Percentiles rank a stretch among this genome's conserved stretches.
Conservation (phyloP, 306 rosid species). For the Sesbania bispinosa region DNA sequence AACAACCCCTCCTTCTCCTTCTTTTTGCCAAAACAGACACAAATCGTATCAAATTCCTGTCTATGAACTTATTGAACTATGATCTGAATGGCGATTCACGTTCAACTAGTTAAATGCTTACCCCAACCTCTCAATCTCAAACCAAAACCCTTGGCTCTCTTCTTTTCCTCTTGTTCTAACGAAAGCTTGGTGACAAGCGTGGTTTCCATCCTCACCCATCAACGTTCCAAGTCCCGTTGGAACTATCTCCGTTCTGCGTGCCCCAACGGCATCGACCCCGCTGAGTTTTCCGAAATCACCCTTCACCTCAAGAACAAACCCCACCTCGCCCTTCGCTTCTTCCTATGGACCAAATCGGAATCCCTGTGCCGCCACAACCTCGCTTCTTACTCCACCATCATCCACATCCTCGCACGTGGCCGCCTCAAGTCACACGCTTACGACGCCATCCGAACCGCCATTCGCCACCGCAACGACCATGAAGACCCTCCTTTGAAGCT, state of each 20-base stretch:
- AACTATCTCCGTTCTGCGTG: constrained; percentile 45
- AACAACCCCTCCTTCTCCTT: no score
- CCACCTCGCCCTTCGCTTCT: constrained; percentile 71
- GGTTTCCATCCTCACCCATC: constrained; percentile 58
- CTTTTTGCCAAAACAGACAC: no score
- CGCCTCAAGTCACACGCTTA: constrained; percentile 61
- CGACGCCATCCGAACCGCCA: constrained; percentile 38
- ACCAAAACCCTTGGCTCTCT: background rate
- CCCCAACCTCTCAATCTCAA: constrained; percentile 6
- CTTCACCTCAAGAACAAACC: constrained; percentile 59
- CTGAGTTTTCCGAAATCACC: constrained; percentile 54
- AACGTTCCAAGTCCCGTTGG: constrained; percentile 84
- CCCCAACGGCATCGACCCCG: constrained; percentile 52
- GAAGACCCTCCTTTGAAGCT: constrained; percentile 40
- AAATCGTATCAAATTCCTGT: no score
- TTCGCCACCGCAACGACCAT: constrained; percentile 22
- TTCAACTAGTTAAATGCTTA: no score
- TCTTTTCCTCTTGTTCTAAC: background rate
- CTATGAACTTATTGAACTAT: no score
- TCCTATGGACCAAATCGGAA: constrained; percentile 52
- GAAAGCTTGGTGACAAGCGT: constrained; percentile 25
- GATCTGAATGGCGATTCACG: constrained; percentile 38
- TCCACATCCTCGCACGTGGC: constrained; percentile 69
- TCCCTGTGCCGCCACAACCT: constrained; percentile 65
- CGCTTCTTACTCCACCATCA: constrained; percentile 56